Conservation (phyloP, 352 stramenopile species). For the Sclerospora graminicola region DNA sequence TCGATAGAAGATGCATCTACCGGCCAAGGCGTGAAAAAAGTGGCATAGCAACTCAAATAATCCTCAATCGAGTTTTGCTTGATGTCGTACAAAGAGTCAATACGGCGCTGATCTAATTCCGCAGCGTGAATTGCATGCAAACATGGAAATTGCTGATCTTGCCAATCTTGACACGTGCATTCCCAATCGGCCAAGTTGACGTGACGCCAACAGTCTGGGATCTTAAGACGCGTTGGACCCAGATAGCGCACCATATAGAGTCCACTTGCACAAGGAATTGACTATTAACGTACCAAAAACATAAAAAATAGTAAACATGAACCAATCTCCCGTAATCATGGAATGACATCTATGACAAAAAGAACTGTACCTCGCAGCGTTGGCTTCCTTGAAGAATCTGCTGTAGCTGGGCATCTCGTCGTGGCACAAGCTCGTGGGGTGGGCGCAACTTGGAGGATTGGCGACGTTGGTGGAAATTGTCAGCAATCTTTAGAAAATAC, state of each 20-base stretch:
- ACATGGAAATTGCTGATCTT: slow-evolving; percentile 67
- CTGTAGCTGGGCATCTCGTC: slow-evolving; percentile 51
- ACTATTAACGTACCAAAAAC: slow-evolving; percentile 21
- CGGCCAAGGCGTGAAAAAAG: slow-evolving; percentile 51
- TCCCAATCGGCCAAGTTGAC: slow-evolving; percentile 68
- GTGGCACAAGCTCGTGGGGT: slow-evolving; percentile 48
- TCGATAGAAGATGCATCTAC: slow-evolving; percentile 37
- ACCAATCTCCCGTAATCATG: no score
- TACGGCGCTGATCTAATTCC: slow-evolving; percentile 57
- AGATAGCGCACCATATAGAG: slow-evolving; percentile 73
- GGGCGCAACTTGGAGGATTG: slow-evolving; percentile 42
- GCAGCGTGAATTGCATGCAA: slow-evolving; percentile 66
- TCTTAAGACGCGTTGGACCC: slow-evolving; percentile 36
- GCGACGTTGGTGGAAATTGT: slow-evolving; percentile 59
- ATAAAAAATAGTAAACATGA: slow-evolving; percentile 7
- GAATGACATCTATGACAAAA: no score
- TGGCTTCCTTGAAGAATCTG: slow-evolving; percentile 64
- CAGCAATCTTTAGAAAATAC: slow-evolving; percentile 64
- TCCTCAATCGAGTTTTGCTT: slow-evolving; percentile 62
- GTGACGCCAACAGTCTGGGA: slow-evolving; percentile 64
- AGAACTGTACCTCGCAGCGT: slow-evolving; percentile 52
- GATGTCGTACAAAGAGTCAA: slow-evolving; percentile 61
- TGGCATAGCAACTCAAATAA: slow-evolving; percentile 47
- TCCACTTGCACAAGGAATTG: slow-evolving; percentile 66
- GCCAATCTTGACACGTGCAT: slow-evolving; percentile 75